phyloP scores from a whole-genome alignment of 129 eudicot species.

The Kitagawia praeruptora region DNA sequence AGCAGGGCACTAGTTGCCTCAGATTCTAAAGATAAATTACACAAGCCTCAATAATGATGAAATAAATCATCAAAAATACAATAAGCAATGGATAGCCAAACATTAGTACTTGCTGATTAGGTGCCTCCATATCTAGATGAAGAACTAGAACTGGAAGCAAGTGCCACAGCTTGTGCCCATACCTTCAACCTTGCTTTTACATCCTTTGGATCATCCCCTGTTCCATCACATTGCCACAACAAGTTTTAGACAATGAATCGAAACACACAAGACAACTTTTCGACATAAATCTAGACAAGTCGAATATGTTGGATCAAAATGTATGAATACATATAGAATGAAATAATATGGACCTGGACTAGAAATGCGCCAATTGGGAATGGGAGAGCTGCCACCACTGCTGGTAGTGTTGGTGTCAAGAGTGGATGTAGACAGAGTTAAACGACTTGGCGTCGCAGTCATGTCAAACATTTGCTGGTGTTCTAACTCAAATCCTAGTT shows the following conservation, averaged over 20 bases:
- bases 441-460: background rate
- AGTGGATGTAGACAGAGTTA: slow-evolving; percentile 7
- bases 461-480: slow-evolving; percentile 5
- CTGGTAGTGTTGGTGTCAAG: slow-evolving; percentile 9
- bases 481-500: slow-evolving; percentile 21
- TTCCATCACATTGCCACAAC: background rate
- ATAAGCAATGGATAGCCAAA: background rate
- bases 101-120: background rate
- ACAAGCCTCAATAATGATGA: background rate
- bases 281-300: background rate
- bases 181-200: slow-evolving; percentile 20
- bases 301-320: background rate
- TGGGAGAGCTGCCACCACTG: slow-evolving; percentile 16
- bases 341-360: background rate
- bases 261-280: background rate
- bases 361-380: slow-evolving; percentile 11
- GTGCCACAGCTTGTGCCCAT: slow-evolving; percentile 24
- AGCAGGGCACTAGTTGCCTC: slow-evolving; percentile 3
- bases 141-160: slow-evolving; percentile 6
- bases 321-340: background rate
- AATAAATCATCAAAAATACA: background rate
- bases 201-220: slow-evolving; percentile 21
- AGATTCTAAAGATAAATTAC: background rate
- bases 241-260: background rate
- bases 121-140: slow-evolving; percentile 7